A percentile compares a stretch with the other conserved stretches of the same genome.
These are phyloP conservation scores for Mycena kentingensis DNA, from an alignment of 768 basidiomycete species.

Conservation along the genomic window DNA sequence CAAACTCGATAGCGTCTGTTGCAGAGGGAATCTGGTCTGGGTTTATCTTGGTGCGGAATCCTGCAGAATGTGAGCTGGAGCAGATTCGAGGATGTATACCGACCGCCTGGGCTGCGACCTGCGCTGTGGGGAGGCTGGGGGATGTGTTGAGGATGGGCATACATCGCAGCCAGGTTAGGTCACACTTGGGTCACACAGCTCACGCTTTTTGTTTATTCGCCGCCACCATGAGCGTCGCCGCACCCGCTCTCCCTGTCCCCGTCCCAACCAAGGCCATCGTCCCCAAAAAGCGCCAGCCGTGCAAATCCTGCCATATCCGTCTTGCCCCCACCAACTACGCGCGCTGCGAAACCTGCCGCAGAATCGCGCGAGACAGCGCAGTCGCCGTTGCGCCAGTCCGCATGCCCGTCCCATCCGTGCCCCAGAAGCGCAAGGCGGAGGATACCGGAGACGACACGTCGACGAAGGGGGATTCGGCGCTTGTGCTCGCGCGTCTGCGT, in stretches of 20 bases:
- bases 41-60: conserved; percentile 82
- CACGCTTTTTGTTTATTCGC: not conserved
- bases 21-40: conserved; percentile 91
- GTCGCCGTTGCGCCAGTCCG: too few species aligned
- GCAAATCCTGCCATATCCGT: not conserved
- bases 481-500: not conserved
- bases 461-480: not conserved
- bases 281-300: not conserved
- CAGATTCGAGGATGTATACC: not conserved
- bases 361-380: too few species aligned
- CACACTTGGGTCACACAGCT: not conserved
- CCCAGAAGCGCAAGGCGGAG: not conserved
- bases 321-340: not conserved
- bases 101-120: conserved; percentile 55
- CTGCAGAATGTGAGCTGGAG: conserved; percentile 38
- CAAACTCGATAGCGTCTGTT: conserved; percentile 73
- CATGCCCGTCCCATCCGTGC: too few species aligned
- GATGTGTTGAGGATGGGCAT: conserved; percentile 53
- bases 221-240: not conserved
- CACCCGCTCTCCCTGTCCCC: not conserved
- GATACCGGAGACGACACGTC: not conserved
- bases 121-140: conserved; percentile 72
- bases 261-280: not conserved
- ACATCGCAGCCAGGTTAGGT: conserved; percentile 34
- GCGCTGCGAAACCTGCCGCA: not conserved